Evolutionary conservation across 495 filamentous ascomycete genomes (phyloP).

Genomic region (Trichoderma gamsii): DNA sequence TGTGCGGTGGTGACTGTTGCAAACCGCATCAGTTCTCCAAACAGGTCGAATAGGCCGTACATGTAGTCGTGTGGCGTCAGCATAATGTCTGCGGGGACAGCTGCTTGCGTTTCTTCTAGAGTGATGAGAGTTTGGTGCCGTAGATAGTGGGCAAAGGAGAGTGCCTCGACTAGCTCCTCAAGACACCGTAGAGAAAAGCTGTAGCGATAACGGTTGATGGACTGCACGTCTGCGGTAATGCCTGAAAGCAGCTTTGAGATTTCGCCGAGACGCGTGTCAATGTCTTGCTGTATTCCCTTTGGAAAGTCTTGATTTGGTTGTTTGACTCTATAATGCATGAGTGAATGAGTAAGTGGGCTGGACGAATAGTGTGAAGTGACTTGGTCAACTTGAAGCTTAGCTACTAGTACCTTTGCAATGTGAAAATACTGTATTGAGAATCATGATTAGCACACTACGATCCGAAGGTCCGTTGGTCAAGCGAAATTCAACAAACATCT

Average conservation of each 20-base stretch:
- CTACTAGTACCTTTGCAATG: constrained; percentile 85
- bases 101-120: constrained; percentile 46
- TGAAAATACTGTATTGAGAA: constrained; percentile 65
- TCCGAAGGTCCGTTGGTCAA: background rate
- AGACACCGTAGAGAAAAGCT: constrained; percentile 76
- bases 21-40: constrained; percentile 94
- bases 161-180: constrained; percentile 88
- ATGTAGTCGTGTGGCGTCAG: constrained; percentile 82
- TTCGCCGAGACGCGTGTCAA: constrained; percentile 54
- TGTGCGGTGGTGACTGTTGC: constrained; percentile 76
- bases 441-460: constrained; percentile 14
- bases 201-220: constrained; percentile 79
- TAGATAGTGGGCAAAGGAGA: constrained; percentile 82
- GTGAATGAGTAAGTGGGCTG: constrained; percentile 51
- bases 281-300: constrained; percentile 55
- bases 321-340: constrained; percentile 58
- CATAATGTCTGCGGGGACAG: constrained; percentile 48
- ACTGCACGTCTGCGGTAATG: constrained; percentile 66
- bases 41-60: constrained; percentile 85
- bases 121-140: constrained; percentile 66
- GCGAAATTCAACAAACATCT: constrained; percentile 59
- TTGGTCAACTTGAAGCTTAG: constrained; percentile 48
- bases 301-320: constrained; percentile 59
- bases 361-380: constrained; percentile 40
- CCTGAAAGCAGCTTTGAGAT: constrained; percentile 61